phyloP scores from a whole-genome alignment of 345 rosid genomes.

The Kernera saxatilis region DNA sequence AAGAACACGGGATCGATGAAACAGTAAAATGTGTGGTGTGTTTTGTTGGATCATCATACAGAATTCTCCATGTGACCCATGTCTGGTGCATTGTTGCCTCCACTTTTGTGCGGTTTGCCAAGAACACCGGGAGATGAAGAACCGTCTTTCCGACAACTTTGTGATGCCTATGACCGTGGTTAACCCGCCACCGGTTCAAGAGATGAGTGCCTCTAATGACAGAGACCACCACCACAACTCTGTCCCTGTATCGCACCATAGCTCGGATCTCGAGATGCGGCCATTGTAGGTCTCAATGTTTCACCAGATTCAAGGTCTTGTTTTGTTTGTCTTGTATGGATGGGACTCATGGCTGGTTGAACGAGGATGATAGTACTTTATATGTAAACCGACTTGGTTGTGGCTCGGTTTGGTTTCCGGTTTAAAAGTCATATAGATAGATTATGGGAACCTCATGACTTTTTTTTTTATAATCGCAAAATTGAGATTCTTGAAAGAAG shows the following conservation, averaged over 20 bases:
- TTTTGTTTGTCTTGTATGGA: slow-evolving; percentile 1
- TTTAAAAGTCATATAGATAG: not conserved
- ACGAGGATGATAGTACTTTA: not conserved
- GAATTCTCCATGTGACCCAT: slow-evolving; percentile 90
- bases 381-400: slow-evolving; percentile 10
- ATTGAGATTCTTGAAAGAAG: not conserved
- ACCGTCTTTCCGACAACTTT: slow-evolving; percentile 62
- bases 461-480: not conserved
- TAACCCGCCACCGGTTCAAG: slow-evolving; percentile 86
- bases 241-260: slow-evolving; percentile 23
- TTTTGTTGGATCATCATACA: slow-evolving; percentile 30
- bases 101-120: slow-evolving; percentile 80
- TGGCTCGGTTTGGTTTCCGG: no score
- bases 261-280: slow-evolving; percentile 30
- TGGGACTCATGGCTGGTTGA: not conserved
- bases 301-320: slow-evolving; percentile 7
- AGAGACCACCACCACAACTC: not conserved
- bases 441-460: not conserved
- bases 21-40: not conserved
- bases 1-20: not conserved
- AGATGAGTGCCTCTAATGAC: slow-evolving; percentile 51
- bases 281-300: slow-evolving; percentile 24
- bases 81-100: slow-evolving; percentile 63
- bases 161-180: slow-evolving; percentile 86
- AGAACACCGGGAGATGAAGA: slow-evolving; percentile 87